A percentile compares a stretch with the other conserved stretches of the same genome.
phyloP scores from a whole-genome alignment of 2,329 filamentous ascomycete species.

The Cladophialophora psammophila region DNA sequence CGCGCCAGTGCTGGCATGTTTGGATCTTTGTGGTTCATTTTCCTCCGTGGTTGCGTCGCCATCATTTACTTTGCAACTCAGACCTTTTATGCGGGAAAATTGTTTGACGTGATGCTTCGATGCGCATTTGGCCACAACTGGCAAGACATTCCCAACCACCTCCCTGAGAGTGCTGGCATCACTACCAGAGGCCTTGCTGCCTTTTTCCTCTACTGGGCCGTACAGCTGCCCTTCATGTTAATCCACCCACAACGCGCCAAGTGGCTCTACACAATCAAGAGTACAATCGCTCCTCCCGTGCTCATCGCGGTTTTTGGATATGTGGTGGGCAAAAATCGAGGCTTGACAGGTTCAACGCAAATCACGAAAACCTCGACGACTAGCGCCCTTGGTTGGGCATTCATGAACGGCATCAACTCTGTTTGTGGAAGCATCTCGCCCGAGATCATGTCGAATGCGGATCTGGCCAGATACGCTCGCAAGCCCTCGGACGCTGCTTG shows the following conservation, averaged over 20 bases:
- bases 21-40: slow-evolving; percentile 54
- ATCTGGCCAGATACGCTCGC: slow-evolving; percentile 7
- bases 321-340: slow-evolving; percentile 49
- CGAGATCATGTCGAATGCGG: slow-evolving; percentile 13
- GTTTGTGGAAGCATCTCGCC: slow-evolving; percentile 4
- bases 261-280: slow-evolving; percentile 49
- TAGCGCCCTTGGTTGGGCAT: slow-evolving; percentile 44
- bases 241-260: slow-evolving; percentile 49
- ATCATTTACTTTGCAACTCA: slow-evolving; percentile 49
- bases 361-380: slow-evolving; percentile 27
- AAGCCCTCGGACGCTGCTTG: slow-evolving; percentile 8
- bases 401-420: slow-evolving; percentile 43
- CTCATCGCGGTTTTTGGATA: slow-evolving; percentile 49
- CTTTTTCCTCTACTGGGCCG: slow-evolving; percentile 41
- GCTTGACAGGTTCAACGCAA: slow-evolving; percentile 43
- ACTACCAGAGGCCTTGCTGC: slow-evolving; percentile 41
- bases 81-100: slow-evolving; percentile 38
- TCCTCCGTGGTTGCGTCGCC: slow-evolving; percentile 50
- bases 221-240: slow-evolving; percentile 44
- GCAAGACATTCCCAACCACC: slow-evolving; percentile 39
- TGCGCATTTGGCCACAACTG: slow-evolving; percentile 30
- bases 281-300: slow-evolving; percentile 42
- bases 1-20: slow-evolving; percentile 53
- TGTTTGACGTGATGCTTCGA: slow-evolving; percentile 42
- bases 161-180: slow-evolving; percentile 41